A percentile compares a stretch with the other conserved stretches of the same genome.
Conservation (phyloP, 495 filamentous ascomycete species). For the Xylaria nigripes region DNA sequence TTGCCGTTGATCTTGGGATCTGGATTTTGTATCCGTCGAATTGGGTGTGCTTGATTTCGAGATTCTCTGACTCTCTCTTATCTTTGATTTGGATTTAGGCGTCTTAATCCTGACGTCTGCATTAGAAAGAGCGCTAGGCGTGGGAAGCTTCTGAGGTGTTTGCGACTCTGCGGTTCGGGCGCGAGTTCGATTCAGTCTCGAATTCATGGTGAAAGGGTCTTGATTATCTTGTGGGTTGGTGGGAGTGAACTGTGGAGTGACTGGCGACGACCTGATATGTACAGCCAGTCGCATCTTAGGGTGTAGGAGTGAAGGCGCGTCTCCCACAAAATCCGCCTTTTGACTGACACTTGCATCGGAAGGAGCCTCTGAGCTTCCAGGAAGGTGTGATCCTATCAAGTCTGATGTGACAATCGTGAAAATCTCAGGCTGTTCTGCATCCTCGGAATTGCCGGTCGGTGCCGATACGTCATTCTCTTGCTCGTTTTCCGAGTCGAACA, state of each 20-base stretch:
- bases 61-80: constrained; percentile 23
- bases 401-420: constrained; percentile 14
- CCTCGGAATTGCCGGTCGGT: background rate
- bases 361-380: constrained; percentile 1
- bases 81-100: background rate
- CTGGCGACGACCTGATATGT: constrained; percentile 17
- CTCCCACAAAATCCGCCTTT: background rate
- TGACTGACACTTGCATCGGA: background rate
- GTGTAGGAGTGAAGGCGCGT: background rate
- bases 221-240: constrained; percentile 1
- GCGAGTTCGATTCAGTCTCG: background rate
- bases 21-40: constrained; percentile 6
- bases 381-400: constrained; percentile 2
- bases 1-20: constrained; percentile 1
- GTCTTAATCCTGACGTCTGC: background rate
- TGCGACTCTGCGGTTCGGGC: background rate
- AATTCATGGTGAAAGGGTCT: background rate
- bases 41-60: constrained; percentile 17
- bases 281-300: constrained; percentile 16
- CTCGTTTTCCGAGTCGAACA: background rate
- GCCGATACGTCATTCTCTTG: background rate
- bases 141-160: background rate
- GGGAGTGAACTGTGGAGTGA: constrained; percentile 17
- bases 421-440: constrained; percentile 7
- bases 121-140: background rate